phyloP scores from a whole-genome alignment of 768 basidiomycete genomes.

The Suillus sp. region DNA sequence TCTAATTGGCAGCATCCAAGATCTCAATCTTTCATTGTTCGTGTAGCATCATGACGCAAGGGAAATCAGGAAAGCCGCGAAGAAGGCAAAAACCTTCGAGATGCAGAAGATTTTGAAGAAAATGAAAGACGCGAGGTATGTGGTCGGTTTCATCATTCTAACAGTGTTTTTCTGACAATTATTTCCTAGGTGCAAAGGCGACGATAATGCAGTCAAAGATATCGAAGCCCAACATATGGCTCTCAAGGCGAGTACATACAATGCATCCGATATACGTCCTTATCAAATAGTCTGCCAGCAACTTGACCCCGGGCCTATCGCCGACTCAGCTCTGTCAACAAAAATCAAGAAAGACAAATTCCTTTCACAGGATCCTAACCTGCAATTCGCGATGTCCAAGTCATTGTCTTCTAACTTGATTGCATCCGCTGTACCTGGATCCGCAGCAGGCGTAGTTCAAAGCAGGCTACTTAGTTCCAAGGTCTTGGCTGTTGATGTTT shows the following conservation, averaged over 20 bases:
- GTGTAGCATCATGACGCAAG: constrained; percentile 73
- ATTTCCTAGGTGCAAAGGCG: constrained; percentile 38
- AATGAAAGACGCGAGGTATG: constrained; percentile 68
- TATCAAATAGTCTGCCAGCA: constrained; percentile 40
- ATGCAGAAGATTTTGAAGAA: constrained; percentile 82
- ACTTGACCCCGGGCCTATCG: constrained; percentile 58
- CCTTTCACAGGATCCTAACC: constrained; percentile 50
- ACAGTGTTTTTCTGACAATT: constrained; percentile 1
- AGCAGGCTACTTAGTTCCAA: constrained; percentile 78
- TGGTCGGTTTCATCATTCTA: neutral
- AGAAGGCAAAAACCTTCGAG: constrained; percentile 82
- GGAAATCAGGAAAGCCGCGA: constrained; percentile 73
- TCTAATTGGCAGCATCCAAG: constrained; percentile 8
- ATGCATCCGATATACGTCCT: neutral
- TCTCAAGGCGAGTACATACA: constrained; percentile 59
- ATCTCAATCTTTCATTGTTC: constrained; percentile 16
- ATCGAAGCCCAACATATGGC: constrained; percentile 61
- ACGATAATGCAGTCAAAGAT: constrained; percentile 41
- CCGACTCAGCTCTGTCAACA: constrained; percentile 63
- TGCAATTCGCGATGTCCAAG: constrained; percentile 46
- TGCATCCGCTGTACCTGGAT: constrained; percentile 40
- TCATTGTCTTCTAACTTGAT: constrained; percentile 45
- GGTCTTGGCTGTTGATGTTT: constrained; percentile 61
- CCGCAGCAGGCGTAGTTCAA: constrained; percentile 60
- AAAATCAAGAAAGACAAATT: constrained; percentile 75